These are phyloP conservation scores for Acanthamoeba quina DNA, from an alignment of 208 protist species.

Conservation along the genomic window DNA sequence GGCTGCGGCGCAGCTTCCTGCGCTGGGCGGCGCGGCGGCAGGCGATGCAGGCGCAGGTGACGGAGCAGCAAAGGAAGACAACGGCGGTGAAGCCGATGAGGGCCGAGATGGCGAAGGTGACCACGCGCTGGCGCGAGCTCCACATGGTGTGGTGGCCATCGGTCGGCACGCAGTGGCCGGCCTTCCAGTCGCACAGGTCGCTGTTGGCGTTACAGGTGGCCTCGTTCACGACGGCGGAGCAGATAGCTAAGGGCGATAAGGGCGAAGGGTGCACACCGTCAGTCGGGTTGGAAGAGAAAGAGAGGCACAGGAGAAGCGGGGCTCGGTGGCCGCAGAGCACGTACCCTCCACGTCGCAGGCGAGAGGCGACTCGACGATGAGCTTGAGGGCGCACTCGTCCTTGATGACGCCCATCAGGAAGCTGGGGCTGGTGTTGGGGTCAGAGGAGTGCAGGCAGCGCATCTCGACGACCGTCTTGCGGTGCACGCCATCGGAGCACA, in stretches of 20 bases:
- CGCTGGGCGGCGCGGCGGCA: constrained; percentile 1
- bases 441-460: background rate
- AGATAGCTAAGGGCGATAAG: background rate
- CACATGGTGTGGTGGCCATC: background rate
- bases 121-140: background rate
- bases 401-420: constrained; percentile 10
- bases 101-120: background rate
- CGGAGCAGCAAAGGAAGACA: background rate
- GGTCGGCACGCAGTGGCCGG: background rate
- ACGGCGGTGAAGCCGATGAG: constrained; percentile 13
- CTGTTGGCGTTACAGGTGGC: background rate
- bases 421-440: background rate
- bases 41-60: constrained; percentile 34
- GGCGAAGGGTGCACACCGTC: background rate
- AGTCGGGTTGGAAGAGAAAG: background rate
- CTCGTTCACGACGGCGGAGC: background rate
- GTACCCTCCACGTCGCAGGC: constrained; percentile 24
- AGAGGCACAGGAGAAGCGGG: background rate
- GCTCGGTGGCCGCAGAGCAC: no score
- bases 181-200: constrained; percentile 1
- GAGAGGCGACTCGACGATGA: constrained; percentile 37
- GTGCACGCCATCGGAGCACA: background rate
- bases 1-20: constrained; percentile 16
- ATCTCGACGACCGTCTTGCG: constrained; percentile 43
- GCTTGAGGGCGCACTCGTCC: constrained; percentile 20